Evolutionary conservation across 495 filamentous ascomycete species (phyloP).

Genomic region (Podospora fimiseda): DNA sequence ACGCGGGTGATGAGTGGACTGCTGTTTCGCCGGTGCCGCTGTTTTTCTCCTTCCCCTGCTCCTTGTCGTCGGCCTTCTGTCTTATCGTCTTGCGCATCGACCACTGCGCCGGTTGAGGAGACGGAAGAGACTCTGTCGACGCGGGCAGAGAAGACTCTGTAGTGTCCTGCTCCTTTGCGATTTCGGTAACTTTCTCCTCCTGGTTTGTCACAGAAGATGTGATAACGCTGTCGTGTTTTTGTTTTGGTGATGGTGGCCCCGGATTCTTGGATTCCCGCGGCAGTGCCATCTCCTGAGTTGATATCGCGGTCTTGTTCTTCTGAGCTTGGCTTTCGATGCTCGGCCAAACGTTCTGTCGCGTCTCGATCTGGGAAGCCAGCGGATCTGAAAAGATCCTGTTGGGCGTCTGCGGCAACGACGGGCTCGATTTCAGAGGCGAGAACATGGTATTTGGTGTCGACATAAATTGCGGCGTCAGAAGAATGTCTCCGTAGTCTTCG

Average conservation of each 20-base stretch:
- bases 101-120: neutral
- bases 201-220: slow-evolving; percentile 13
- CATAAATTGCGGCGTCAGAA: slow-evolving; percentile 1
- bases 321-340: slow-evolving; percentile 22
- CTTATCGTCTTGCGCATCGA: slow-evolving; percentile 28
- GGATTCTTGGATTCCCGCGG: neutral
- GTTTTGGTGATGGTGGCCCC: neutral
- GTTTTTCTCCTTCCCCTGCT: neutral
- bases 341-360: slow-evolving; percentile 32
- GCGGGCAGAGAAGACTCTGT: neutral
- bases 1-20: slow-evolving; percentile 15
- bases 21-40: neutral
- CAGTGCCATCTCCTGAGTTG: neutral
- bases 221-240: slow-evolving; percentile 24
- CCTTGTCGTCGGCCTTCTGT: neutral
- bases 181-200: slow-evolving; percentile 4
- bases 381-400: slow-evolving; percentile 15
- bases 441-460: neutral
- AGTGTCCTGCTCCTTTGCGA: neutral
- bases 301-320: slow-evolving; percentile 2
- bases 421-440: slow-evolving; percentile 13
- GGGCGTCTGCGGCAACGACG: slow-evolving; percentile 7
- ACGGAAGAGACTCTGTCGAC: neutral
- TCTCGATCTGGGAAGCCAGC: slow-evolving; percentile 28
- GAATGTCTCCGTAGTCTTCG: slow-evolving; percentile 9